Percentiles rank a stretch among this genome's conserved stretches.
These are phyloP conservation scores for Tetrapisispora namnaoensis DNA, from an alignment of 805 yeast species.

Conservation along the genomic window DNA sequence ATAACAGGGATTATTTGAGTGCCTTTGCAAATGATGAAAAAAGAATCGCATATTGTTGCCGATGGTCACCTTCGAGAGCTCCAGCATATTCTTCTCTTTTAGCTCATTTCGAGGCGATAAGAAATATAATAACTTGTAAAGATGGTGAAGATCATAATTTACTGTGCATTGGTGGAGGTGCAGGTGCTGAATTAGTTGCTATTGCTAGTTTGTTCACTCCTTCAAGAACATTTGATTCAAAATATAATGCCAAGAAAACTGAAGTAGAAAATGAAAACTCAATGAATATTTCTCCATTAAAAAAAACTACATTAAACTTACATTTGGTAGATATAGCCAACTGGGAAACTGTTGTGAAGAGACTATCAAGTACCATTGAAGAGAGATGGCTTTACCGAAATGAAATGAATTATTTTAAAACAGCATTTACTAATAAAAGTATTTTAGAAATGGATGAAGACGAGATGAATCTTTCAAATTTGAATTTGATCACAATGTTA, in stretches of 20 bases:
- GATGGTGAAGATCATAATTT: slow-evolving; percentile 26
- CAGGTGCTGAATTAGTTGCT: slow-evolving; percentile 68
- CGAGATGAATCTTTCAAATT: slow-evolving; percentile 10
- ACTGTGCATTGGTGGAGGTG: slow-evolving; percentile 80
- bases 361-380: slow-evolving; percentile 36
- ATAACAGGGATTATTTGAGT: slow-evolving; percentile 53
- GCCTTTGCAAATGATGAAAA: slow-evolving; percentile 61
- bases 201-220: slow-evolving; percentile 47
- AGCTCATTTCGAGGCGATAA: slow-evolving; percentile 33
- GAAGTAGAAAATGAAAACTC: not conserved
- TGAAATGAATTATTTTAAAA: slow-evolving; percentile 25
- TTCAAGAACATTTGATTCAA: slow-evolving; percentile 18
- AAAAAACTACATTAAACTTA: slow-evolving; percentile 32
- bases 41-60: slow-evolving; percentile 64
- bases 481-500: slow-evolving; percentile 55
- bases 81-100: slow-evolving; percentile 64
- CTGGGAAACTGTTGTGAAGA: slow-evolving; percentile 50
- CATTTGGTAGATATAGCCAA: slow-evolving; percentile 68
- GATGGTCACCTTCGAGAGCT: slow-evolving; percentile 85
- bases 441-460: slow-evolving; percentile 26
- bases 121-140: slow-evolving; percentile 13
- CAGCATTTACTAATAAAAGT: slow-evolving; percentile 31
- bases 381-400: slow-evolving; percentile 43
- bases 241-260: slow-evolving; percentile 5
- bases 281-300: not conserved